Percentiles rank a stretch among this genome's conserved stretches.
These are phyloP conservation scores for Colletotrichum abscissum DNA, from an alignment of 2,329 filamentous ascomycete genomes.

Conservation along the genomic window DNA sequence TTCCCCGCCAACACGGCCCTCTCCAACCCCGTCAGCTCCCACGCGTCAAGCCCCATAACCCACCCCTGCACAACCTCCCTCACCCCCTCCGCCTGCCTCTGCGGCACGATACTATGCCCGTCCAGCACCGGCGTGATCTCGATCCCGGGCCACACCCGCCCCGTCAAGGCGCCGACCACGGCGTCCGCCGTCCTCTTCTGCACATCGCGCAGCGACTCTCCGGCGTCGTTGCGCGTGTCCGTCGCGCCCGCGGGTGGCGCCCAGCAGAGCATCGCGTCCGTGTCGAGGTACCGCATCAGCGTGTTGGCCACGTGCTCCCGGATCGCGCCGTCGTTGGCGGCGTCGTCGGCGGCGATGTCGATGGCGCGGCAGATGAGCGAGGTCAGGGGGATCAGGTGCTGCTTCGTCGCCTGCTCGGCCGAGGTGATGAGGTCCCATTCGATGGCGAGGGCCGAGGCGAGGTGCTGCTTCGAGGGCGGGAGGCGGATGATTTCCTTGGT, in stretches of 20 bases:
- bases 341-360: constrained; percentile 81
- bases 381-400: constrained; percentile 91
- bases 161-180: constrained; percentile 77
- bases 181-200: constrained; percentile 78
- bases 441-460: constrained; percentile 86
- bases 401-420: constrained; percentile 84
- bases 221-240: constrained; percentile 57
- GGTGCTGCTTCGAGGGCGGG: constrained; percentile 79
- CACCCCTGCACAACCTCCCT: constrained; percentile 81
- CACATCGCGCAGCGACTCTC: constrained; percentile 73
- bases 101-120: constrained; percentile 79
- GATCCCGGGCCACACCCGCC: constrained; percentile 85
- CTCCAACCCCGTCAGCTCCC: constrained; percentile 89
- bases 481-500: constrained; percentile 79
- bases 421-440: constrained; percentile 93
- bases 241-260: constrained; percentile 66
- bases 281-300: constrained; percentile 88
- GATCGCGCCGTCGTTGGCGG: constrained; percentile 60
- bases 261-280: constrained; percentile 94
- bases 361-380: constrained; percentile 85
- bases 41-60: constrained; percentile 77
- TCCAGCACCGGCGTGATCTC: constrained; percentile 85
- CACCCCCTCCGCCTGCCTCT: constrained; percentile 79
- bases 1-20: constrained; percentile 86
- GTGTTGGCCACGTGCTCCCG: constrained; percentile 73